These are phyloP conservation scores for Geotrichum australiense DNA, from an alignment of 1,139 yeast species.

Conservation along the genomic window DNA sequence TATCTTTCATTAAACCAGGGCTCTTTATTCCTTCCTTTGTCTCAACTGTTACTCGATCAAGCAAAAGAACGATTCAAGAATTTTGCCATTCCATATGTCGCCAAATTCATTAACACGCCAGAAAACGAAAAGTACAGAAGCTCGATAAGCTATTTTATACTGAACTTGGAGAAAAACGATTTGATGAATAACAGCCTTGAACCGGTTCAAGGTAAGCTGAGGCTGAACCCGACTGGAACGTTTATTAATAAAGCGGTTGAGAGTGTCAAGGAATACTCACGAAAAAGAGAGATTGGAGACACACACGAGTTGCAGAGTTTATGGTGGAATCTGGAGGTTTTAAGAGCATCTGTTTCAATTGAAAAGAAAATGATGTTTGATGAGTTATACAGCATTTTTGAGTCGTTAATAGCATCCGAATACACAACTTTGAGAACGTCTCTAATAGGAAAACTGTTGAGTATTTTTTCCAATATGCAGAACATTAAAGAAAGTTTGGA, in stretches of 20 bases:
- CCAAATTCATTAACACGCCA: conserved; percentile 18
- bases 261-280: conserved; percentile 5
- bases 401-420: background rate
- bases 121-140: conserved; percentile 8
- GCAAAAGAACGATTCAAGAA: conserved; percentile 25
- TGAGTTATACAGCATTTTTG: conserved; percentile 10
- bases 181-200: conserved; percentile 18
- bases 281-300: background rate
- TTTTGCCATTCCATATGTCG: conserved; percentile 23
- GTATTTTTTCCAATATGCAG: conserved; percentile 16
- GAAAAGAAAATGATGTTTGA: conserved; percentile 17
- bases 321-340: conserved; percentile 21
- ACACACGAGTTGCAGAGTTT: conserved; percentile 14
- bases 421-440: conserved; percentile 17
- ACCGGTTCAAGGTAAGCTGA: conserved; percentile 15
- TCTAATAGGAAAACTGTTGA: conserved; percentile 19
- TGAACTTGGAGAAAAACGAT: conserved; percentile 16
- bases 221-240: conserved; percentile 2
- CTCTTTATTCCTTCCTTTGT: conserved; percentile 32
- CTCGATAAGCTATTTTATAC: conserved; percentile 16
- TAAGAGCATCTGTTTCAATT: conserved; percentile 15
- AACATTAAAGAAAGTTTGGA: conserved; percentile 8
- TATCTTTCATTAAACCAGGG: conserved; percentile 14
- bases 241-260: conserved; percentile 7
- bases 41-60: conserved; percentile 35